These are phyloP conservation scores for Saksenaea oblongispora DNA, from an alignment of 371 early-diverging fungal genomes.

Conservation along the genomic window DNA sequence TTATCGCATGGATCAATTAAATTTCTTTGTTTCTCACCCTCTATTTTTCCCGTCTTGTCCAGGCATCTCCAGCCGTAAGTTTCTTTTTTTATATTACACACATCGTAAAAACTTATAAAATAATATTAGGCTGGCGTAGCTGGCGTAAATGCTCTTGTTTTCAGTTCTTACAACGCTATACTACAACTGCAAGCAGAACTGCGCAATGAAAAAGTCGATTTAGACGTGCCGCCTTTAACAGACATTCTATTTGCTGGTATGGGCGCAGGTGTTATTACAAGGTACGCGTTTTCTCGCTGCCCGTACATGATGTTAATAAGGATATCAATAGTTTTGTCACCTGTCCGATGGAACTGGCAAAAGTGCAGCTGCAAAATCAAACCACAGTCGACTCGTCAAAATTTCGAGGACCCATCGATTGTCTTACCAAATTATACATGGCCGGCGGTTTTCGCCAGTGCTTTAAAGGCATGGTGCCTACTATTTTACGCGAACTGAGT, in stretches of 20 bases:
- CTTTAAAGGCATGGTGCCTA: conserved; percentile 66
- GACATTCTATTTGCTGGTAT: conserved; percentile 66
- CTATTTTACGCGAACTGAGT: conserved; percentile 69
- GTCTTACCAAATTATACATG: conserved; percentile 54
- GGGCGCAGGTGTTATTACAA: conserved; percentile 65
- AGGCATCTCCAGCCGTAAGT: conserved; percentile 60
- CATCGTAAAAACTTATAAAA: background rate
- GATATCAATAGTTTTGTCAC: conserved; percentile 47
- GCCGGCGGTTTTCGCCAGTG: conserved; percentile 65
- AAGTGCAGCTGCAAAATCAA: conserved; percentile 66
- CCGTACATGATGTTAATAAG: background rate
- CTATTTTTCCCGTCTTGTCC: background rate
- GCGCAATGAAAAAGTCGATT: conserved; percentile 21
- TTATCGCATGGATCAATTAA: background rate
- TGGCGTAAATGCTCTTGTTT: conserved; percentile 64
- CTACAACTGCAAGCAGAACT: conserved; percentile 49
- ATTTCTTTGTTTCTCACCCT: background rate
- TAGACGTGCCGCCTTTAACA: conserved; percentile 31
- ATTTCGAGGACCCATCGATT: conserved; percentile 61
- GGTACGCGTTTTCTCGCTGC: conserved; percentile 28
- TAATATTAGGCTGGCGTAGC: conserved; percentile 63
- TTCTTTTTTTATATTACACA: background rate
- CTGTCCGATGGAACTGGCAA: conserved; percentile 69
- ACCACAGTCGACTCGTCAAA: conserved; percentile 13
- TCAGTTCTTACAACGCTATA: conserved; percentile 65